Evolutionary conservation across 352 stramenopile genomes (phyloP).

Genomic region (Phytopythium oedochilum): DNA sequence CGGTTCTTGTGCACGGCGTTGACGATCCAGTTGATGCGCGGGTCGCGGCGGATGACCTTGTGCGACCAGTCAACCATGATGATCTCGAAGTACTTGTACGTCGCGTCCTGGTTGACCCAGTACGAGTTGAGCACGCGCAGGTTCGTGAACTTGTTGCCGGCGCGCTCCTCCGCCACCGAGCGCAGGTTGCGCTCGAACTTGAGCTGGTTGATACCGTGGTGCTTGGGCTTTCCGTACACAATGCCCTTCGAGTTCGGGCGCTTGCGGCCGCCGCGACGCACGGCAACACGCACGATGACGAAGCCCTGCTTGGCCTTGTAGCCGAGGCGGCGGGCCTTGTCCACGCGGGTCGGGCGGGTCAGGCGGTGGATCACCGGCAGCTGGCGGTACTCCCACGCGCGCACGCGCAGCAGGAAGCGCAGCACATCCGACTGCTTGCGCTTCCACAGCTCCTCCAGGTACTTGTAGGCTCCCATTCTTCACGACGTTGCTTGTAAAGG

Average conservation of each 20-base stretch:
- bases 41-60: slow-evolving; percentile 97
- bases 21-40: slow-evolving; percentile 99
- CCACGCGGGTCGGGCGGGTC: slow-evolving; percentile 93
- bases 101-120: slow-evolving; percentile 99
- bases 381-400: slow-evolving; percentile 98
- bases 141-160: slow-evolving; percentile 97
- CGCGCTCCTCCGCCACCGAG: slow-evolving; percentile 97
- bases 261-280: slow-evolving; percentile 98
- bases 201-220: slow-evolving; percentile 99
- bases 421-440: slow-evolving; percentile 99
- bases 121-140: slow-evolving; percentile 99
- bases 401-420: slow-evolving; percentile 99
- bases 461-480: slow-evolving; percentile 99
- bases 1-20: slow-evolving; percentile 99
- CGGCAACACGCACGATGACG: slow-evolving; percentile 96
- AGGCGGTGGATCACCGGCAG: slow-evolving; percentile 95
- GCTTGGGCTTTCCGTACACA: slow-evolving; percentile 99
- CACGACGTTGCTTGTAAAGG: slow-evolving; percentile 44
- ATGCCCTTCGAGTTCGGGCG: slow-evolving; percentile 99
- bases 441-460: slow-evolving; percentile 99
- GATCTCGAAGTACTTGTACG: slow-evolving; percentile 99
- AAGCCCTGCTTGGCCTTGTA: slow-evolving; percentile 99
- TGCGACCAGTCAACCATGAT: slow-evolving; percentile 99
- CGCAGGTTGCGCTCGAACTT: slow-evolving; percentile 99
- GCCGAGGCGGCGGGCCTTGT: slow-evolving; percentile 99